Percentiles rank a stretch among this genome's conserved stretches.
These are phyloP conservation scores for Acacia confusa DNA, from an alignment of 306 rosid genomes.

Conservation along the genomic window DNA sequence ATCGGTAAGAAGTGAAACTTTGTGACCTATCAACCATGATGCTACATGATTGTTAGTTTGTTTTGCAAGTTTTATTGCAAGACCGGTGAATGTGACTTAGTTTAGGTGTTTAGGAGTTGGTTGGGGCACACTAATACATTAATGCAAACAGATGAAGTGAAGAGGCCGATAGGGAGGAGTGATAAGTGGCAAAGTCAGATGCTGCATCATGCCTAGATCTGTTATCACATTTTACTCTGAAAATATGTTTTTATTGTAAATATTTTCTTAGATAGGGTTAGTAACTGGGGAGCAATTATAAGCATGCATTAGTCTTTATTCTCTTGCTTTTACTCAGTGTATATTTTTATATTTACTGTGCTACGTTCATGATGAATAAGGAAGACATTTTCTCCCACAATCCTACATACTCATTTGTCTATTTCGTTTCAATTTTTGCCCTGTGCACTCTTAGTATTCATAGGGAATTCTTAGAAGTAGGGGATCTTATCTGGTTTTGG, in stretches of 20 bases:
- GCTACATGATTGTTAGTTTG: neutral
- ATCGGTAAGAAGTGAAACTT: neutral
- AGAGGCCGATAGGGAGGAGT: conserved; percentile 8
- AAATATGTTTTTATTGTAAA: no score
- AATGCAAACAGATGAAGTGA: neutral
- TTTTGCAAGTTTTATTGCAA: neutral
- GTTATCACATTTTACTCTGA: neutral
- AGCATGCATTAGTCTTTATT: neutral
- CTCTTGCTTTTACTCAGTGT: neutral
- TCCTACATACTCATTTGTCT: neutral
- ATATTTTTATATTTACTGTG: no score
- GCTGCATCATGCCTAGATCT: neutral
- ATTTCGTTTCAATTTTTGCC: neutral
- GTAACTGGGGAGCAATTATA: neutral
- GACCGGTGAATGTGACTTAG: conserved; percentile 7
- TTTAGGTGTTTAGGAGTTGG: conserved; percentile 28
- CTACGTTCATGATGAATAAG: neutral
- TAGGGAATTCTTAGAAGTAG: neutral
- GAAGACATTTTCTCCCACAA: neutral
- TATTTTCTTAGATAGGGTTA: neutral
- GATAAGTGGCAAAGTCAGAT: conserved; percentile 3
- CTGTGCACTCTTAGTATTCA: neutral
- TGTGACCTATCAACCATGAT: conserved; percentile 20
- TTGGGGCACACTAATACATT: neutral
- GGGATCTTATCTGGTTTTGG: conserved; percentile 24